Evolutionary conservation across 208 protist species (phyloP).

Genomic region (Leishmania braziliensis): DNA sequence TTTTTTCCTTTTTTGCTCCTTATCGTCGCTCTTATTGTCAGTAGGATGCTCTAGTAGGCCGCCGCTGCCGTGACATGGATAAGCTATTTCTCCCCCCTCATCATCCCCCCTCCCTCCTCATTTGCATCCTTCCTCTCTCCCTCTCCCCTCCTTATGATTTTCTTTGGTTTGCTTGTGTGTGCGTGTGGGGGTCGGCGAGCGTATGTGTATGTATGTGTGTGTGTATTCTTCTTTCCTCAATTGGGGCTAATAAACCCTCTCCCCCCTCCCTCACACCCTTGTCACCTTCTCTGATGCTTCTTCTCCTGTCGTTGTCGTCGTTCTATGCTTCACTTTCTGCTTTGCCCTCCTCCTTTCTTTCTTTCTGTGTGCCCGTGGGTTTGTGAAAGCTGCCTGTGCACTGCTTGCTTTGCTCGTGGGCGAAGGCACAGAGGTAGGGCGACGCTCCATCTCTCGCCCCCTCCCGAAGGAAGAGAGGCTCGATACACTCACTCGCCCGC

Average conservation of each 20-base stretch:
- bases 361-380: background rate
- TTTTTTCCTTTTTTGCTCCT: background rate
- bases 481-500: background rate
- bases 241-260: too few species aligned
- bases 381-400: background rate
- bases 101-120: background rate
- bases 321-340: background rate
- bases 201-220: background rate
- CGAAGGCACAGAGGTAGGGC: background rate
- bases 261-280: background rate
- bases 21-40: background rate
- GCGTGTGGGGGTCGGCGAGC: background rate
- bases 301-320: background rate
- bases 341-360: background rate
- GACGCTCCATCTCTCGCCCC: background rate
- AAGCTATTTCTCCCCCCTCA: background rate
- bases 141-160: background rate
- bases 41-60: background rate
- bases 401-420: too few species aligned
- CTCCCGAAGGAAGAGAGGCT: background rate
- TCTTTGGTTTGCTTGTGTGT: background rate
- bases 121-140: background rate
- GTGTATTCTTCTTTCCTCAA: too few species aligned
- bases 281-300: too few species aligned
- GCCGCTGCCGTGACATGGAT: background rate